These are phyloP conservation scores for Aphanomyces euteiches DNA, from an alignment of 352 stramenopile genomes.

Conservation along the genomic window DNA sequence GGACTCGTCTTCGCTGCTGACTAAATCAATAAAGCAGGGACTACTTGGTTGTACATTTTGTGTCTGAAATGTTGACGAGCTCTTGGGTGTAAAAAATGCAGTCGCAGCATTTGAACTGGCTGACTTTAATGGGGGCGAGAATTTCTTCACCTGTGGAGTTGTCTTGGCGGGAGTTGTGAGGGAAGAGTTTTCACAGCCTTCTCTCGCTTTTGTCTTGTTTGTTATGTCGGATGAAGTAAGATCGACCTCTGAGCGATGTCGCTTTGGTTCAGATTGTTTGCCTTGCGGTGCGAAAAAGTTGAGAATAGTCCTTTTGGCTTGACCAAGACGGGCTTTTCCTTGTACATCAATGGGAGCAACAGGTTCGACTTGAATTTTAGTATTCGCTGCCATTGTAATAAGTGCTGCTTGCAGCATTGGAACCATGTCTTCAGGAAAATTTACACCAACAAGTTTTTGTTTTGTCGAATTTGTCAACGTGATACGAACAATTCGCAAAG, in stretches of 20 bases:
- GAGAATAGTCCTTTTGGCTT: constrained; percentile 11
- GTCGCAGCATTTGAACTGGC: not conserved
- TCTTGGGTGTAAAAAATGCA: constrained; percentile 9
- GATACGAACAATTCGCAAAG: constrained; percentile 29
- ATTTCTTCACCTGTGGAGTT: not conserved
- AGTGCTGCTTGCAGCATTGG: constrained; percentile 10
- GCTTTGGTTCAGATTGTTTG: not conserved
- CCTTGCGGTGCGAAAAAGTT: constrained; percentile 18
- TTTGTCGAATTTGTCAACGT: constrained; percentile 24
- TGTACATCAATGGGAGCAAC: constrained; percentile 13
- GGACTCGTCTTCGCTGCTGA: constrained; percentile 22
- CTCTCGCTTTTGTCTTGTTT: too few relatives aligned
- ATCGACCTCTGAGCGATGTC: not conserved
- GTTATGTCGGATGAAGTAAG: too few relatives aligned
- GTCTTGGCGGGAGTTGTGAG: not conserved
- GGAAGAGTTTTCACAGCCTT: not conserved
- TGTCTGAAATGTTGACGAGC: not conserved
- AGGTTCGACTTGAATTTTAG: constrained; percentile 8
- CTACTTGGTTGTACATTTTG: not conserved
- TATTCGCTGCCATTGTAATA: not conserved
- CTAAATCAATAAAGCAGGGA: constrained; percentile 18
- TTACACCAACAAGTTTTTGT: constrained; percentile 25
- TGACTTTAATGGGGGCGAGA: not conserved
- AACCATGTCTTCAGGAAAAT: constrained; percentile 22
- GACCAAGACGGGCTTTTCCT: constrained; percentile 3